These are phyloP conservation scores for Plasmodium inui DNA, from an alignment of 169 alveolate species.

Conservation along the genomic window DNA sequence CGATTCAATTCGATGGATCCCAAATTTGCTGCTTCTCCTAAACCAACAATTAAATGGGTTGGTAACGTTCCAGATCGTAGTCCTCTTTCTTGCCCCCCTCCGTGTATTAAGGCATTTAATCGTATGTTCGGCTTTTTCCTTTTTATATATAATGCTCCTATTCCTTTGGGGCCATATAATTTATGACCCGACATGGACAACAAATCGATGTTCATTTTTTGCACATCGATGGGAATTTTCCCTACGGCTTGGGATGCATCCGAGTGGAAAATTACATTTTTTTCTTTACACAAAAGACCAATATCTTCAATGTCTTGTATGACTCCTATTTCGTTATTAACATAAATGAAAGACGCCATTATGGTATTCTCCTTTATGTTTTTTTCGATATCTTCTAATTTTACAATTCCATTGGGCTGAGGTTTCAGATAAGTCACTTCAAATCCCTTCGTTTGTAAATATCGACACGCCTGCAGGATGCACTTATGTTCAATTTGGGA, in stretches of 20 bases:
- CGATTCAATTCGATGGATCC: constrained; percentile 94
- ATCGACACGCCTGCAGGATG: constrained; percentile 93
- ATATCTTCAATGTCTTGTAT: constrained; percentile 94
- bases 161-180: constrained; percentile 99
- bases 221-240: constrained; percentile 94
- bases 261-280: constrained; percentile 94
- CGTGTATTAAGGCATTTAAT: constrained; percentile 95
- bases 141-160: constrained; percentile 96
- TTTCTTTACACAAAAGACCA: constrained; percentile 94
- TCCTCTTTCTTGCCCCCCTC: constrained; percentile 99
- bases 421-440: constrained; percentile 96
- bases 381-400: constrained; percentile 89
- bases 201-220: constrained; percentile 92
- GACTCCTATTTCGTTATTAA: constrained; percentile 98
- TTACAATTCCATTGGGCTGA: constrained; percentile 91
- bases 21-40: constrained; percentile 96
- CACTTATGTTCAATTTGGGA: constrained; percentile 99
- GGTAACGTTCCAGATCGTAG: constrained; percentile 97
- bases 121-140: constrained; percentile 96
- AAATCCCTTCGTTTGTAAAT: constrained; percentile 92
- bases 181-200: constrained; percentile 97
- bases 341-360: constrained; percentile 94
- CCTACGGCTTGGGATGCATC: constrained; percentile 96
- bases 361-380: constrained; percentile 95
- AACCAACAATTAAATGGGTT: constrained; percentile 94